Evolutionary conservation across 805 yeast genomes (phyloP), one percentile per base, ranked within the genome.

Genomic region (Tetrapisispora arboricola): DNA sequence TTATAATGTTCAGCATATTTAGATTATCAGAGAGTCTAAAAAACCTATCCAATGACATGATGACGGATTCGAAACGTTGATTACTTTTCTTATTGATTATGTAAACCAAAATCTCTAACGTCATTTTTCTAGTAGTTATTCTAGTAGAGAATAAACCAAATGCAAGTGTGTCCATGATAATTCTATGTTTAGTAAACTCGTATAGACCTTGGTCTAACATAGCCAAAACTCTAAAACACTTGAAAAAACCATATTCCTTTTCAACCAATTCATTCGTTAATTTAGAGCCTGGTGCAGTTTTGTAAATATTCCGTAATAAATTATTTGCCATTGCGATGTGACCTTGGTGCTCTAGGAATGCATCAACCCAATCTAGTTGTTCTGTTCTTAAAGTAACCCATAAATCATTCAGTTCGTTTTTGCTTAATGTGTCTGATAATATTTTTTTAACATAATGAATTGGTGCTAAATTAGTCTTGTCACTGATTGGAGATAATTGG

Each of bases 331-430:
- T 69, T 0, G 86, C 83, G 8, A 80, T 72, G 44, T 82, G 86
- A 9, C 97, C 97, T 57, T 85, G 94, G 33, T 75, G 71, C 39
- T 71, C 76, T n/a, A 86, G 68, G 52, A 92, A 92, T 18, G 68
- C 70, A 37, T 75, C 70, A 0, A 85, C 92, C 96, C 97, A 90
- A 28, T 67, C 73, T 18, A 78, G 67, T 19, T 88, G 87, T 57
- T 90, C 97, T 0, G 97, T 86, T 48, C 97, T 76, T 32, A 90
- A 67, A 36, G 95, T 85, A 6, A 92, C 95, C 83, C 92, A 85
- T 39, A 92, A 70, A 49, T 84, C 84, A 30, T 82, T 84, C 48
- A 90, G 66, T 57, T 88, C 85, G 39, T 75, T 76, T 4, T 76
- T 65, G 1, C 83, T 68, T 40, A 88, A 77, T 25, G 75, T 63